These are phyloP conservation scores for Withania somnifera DNA, from an alignment of 305 asterid genomes.

Conservation along the genomic window DNA sequence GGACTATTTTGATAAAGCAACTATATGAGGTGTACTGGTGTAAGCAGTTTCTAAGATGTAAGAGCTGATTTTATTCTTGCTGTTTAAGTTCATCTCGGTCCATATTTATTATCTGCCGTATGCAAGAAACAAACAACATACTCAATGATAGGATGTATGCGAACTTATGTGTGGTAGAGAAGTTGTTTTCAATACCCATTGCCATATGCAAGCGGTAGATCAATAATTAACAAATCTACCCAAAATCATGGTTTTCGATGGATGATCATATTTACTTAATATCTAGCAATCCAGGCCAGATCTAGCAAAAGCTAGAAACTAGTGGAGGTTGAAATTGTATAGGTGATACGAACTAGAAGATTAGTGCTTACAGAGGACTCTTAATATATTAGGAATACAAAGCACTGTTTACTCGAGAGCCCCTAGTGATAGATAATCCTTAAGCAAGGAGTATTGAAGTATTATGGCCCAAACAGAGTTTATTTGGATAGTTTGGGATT, in stretches of 20 bases:
- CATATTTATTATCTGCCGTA: not conserved
- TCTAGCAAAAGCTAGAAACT: not conserved
- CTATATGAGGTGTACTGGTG: not conserved
- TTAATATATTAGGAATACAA: not conserved
- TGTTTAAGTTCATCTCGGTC: not conserved
- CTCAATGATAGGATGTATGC: too few species aligned
- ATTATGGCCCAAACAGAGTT: not conserved
- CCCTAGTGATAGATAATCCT: not conserved
- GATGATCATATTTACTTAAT: not conserved
- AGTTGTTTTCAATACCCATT: too few species aligned
- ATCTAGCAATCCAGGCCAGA: not conserved
- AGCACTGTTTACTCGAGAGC: not conserved
- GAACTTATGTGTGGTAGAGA: too few species aligned
- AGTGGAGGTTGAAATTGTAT: not conserved
- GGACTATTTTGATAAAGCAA: not conserved
- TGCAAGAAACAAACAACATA: not conserved
- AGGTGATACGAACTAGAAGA: not conserved
- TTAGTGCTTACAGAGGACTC: not conserved
- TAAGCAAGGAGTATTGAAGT: not conserved
- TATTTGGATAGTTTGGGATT: not conserved
- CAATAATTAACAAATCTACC: not conserved
- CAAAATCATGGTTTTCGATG: too few species aligned
- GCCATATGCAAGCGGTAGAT: not conserved
- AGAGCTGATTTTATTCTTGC: not conserved
- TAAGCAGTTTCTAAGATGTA: not conserved